Percentiles rank a stretch among this genome's conserved stretches.
These are phyloP conservation scores for Tritrichomonas foetus DNA, from an alignment of 208 protist genomes.

Conservation along the genomic window DNA sequence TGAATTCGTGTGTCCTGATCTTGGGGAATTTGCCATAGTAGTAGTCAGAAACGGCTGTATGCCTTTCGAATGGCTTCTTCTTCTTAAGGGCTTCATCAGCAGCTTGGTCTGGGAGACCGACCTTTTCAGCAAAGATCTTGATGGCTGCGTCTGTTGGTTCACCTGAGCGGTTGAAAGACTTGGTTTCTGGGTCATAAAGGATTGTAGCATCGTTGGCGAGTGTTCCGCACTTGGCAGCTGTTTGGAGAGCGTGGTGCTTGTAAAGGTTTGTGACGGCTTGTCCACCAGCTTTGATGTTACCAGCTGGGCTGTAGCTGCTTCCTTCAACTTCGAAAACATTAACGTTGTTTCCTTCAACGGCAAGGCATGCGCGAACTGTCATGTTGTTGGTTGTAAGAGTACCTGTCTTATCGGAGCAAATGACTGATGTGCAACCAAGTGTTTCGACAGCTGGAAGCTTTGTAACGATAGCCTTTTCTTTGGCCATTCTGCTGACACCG, in stretches of 20 bases:
- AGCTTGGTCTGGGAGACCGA: conserved; percentile 48
- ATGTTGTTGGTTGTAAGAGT: conserved; percentile 97
- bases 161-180: conserved; percentile 34
- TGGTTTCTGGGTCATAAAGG: conserved; percentile 15
- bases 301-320: background rate
- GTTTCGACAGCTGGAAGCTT: conserved; percentile 90
- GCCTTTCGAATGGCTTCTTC: conserved; percentile 40
- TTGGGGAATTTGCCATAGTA: conserved; percentile 18
- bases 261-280: background rate
- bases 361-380: conserved; percentile 66
- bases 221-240: conserved; percentile 20
- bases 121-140: conserved; percentile 59
- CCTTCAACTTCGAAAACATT: background rate
- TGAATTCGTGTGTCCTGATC: conserved; percentile 70
- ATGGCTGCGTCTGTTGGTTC: conserved; percentile 58
- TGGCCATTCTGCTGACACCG: conserved; percentile 80
- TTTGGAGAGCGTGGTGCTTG: background rate
- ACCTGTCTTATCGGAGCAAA: conserved; percentile 98
- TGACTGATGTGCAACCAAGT: conserved; percentile 87
- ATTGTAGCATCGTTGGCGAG: conserved; percentile 46
- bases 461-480: conserved; percentile 81
- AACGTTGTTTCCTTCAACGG: background rate
- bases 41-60: conserved; percentile 4
- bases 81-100: conserved; percentile 60
- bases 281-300: background rate